Evolutionary conservation across 495 filamentous ascomycete species (phyloP).

Genomic region (Cercophora sp.): DNA sequence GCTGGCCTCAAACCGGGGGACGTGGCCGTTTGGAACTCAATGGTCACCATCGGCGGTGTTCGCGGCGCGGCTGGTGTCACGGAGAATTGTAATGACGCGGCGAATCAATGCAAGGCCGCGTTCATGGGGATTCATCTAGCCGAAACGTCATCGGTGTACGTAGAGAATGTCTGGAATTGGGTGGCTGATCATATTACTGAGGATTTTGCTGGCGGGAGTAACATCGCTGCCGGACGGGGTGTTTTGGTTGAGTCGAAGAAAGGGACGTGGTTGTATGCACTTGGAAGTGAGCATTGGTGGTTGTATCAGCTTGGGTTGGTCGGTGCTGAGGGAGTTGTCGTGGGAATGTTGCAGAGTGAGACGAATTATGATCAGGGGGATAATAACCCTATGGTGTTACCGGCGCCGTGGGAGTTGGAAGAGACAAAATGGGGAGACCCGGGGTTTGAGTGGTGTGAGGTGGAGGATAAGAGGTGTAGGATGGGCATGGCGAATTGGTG

Average conservation of each 20-base stretch:
- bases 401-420: conserved; percentile 48
- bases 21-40: conserved; percentile 59
- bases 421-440: conserved; percentile 51
- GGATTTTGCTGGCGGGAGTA: conserved; percentile 42
- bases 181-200: conserved; percentile 71
- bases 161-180: conserved; percentile 72
- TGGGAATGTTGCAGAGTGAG: conserved; percentile 79
- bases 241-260: conserved; percentile 54
- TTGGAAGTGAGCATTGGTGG: conserved; percentile 70
- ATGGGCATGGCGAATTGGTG: conserved; percentile 45
- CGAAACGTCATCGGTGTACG: conserved; percentile 50
- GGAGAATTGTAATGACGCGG: conserved; percentile 35
- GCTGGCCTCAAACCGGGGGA: conserved; percentile 51
- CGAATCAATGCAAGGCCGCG: conserved; percentile 58
- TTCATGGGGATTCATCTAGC: conserved; percentile 67
- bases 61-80: conserved; percentile 38
- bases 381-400: conserved; percentile 48
- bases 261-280: conserved; percentile 63
- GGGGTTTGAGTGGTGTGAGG: conserved; percentile 45
- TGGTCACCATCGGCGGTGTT: conserved; percentile 58
- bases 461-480: conserved; percentile 39
- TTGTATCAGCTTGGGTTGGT: conserved; percentile 74
- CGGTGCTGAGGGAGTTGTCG: conserved; percentile 69
- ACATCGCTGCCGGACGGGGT: conserved; percentile 42
- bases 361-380: conserved; percentile 88